Percentiles rank a stretch among this genome's conserved stretches.
Conservation (phyloP, 768 basidiomycete genomes). For the Podaxis mareebaensis region DNA sequence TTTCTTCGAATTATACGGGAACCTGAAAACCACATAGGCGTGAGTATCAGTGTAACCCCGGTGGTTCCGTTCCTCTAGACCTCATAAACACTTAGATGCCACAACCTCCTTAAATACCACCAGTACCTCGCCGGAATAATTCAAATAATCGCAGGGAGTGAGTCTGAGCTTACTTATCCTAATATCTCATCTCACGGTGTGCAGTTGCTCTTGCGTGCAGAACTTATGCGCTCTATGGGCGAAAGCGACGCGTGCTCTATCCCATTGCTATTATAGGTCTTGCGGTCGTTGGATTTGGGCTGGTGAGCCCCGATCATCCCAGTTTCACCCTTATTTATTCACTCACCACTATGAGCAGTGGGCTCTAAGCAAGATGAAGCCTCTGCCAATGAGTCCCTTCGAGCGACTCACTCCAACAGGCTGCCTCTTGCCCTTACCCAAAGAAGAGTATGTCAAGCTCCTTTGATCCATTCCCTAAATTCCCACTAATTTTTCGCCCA, state of each 20-base stretch:
- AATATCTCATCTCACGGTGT: conserved; percentile 9
- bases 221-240: conserved; percentile 42
- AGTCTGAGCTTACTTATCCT: conserved; percentile 10
- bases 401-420: conserved; percentile 13
- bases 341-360: neutral
- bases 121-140: conserved; percentile 29
- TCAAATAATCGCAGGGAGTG: conserved; percentile 33
- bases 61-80: neutral
- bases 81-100: conserved; percentile 18
- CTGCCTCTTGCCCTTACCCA: conserved; percentile 25
- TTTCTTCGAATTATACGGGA: neutral
- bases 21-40: neutral
- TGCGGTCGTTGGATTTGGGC: conserved; percentile 29
- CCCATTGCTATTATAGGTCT: conserved; percentile 27
- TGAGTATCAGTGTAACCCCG: neutral
- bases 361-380: neutral
- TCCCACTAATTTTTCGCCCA: neutral
- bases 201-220: conserved; percentile 19
- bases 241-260: conserved; percentile 27
- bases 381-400: neutral
- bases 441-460: conserved; percentile 22
- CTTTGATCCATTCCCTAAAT: neutral
- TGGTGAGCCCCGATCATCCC: conserved; percentile 19
- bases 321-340: neutral
- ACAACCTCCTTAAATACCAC: conserved; percentile 20